A percentile compares a stretch with the other conserved stretches of the same genome.
Evolutionary conservation across 306 rosid species (phyloP).

Genomic region (Dalbergia oliveri): DNA sequence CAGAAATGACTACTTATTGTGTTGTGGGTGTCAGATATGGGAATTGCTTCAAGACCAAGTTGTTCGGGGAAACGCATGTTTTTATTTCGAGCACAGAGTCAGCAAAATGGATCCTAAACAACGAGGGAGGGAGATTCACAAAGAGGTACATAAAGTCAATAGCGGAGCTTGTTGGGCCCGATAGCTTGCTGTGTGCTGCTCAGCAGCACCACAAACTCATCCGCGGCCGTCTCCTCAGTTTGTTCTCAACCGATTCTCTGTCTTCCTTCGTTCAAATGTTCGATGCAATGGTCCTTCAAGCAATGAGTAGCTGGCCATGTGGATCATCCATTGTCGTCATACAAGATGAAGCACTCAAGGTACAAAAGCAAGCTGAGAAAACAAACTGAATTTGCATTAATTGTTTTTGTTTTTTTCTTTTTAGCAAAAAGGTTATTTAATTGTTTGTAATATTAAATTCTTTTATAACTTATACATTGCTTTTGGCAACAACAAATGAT

Average conservation of each 20-base stretch:
- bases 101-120: slow-evolving; percentile 69
- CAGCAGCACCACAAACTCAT: slow-evolving; percentile 70
- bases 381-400: background rate
- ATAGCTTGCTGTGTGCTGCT: slow-evolving; percentile 76
- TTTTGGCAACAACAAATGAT: too few relatives aligned
- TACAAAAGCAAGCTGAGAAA: background rate
- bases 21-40: slow-evolving; percentile 62
- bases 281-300: slow-evolving; percentile 58
- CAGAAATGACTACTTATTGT: background rate
- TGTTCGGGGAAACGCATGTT: slow-evolving; percentile 79
- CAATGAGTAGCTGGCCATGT: slow-evolving; percentile 63
- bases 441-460: too few relatives aligned
- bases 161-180: slow-evolving; percentile 66
- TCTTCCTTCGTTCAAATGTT: slow-evolving; percentile 60
- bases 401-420: background rate
- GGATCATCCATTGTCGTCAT: slow-evolving; percentile 53
- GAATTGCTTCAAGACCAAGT: slow-evolving; percentile 72
- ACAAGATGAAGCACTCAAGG: slow-evolving; percentile 79
- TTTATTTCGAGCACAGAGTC: slow-evolving; percentile 72
- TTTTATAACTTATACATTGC: too few relatives aligned
- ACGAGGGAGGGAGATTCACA: slow-evolving; percentile 68
- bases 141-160: slow-evolving; percentile 77
- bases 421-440: too few relatives aligned
- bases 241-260: slow-evolving; percentile 60
- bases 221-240: slow-evolving; percentile 56